Conservation (phyloP, 2,329 filamentous ascomycete genomes). For the Cercospora beticola region DNA sequence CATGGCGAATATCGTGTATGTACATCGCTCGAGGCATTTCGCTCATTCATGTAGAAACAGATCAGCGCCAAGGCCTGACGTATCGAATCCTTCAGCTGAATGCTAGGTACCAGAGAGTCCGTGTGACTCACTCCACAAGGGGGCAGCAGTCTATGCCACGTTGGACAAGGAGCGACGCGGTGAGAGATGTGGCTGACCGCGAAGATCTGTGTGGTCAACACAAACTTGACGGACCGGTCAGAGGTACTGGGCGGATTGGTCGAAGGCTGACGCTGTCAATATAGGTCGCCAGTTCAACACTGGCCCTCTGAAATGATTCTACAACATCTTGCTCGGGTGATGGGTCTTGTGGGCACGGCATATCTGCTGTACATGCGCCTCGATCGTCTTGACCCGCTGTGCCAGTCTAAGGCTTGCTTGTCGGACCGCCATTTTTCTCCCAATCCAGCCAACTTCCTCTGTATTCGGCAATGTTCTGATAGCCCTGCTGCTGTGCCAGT, state of each 20-base stretch:
- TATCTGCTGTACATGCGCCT: not conserved
- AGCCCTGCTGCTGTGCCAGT: constrained; percentile 75
- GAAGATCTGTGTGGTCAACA: not conserved
- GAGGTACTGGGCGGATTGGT: not conserved
- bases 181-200: not conserved
- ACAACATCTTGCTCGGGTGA: not conserved
- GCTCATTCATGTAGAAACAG: not conserved
- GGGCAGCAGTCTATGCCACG: not conserved
- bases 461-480: constrained; percentile 69
- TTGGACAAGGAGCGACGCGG: not conserved
- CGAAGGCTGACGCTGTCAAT: not conserved
- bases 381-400: not conserved
- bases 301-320: not conserved
- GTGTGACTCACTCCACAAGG: not conserved
- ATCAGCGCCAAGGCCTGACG: not conserved
- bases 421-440: constrained; percentile 67
- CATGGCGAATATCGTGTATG: not conserved
- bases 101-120: not conserved
- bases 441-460: constrained; percentile 80
- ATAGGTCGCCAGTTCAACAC: not conserved
- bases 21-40: not conserved
- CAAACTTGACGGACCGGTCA: not conserved
- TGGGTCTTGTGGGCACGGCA: not conserved
- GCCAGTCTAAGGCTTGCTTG: constrained; percentile 35
- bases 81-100: not conserved